Evolutionary conservation across 805 yeast species (phyloP).

Genomic region (Torulaspora microellipsoides): DNA sequence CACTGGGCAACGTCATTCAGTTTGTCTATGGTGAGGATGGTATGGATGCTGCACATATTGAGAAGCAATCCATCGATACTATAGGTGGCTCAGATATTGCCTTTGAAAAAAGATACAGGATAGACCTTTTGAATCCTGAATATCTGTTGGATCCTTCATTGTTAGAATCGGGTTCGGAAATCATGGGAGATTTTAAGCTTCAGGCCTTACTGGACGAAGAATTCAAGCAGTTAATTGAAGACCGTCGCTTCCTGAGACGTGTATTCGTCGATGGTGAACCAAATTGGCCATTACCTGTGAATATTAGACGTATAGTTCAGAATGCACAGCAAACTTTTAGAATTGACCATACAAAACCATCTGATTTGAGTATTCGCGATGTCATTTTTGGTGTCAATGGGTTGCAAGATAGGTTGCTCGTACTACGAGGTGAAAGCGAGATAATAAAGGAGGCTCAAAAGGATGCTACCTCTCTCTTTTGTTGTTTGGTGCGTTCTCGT

Average conservation of each 20-base stretch:
- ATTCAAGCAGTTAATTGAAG: constrained; percentile 68
- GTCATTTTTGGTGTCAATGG: constrained; percentile 67
- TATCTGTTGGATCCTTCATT: constrained; percentile 62
- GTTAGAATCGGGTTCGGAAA: constrained; percentile 85
- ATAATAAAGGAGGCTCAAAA: constrained; percentile 81
- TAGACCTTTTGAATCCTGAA: constrained; percentile 76
- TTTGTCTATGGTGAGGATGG: constrained; percentile 99
- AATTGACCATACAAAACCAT: constrained; percentile 82
- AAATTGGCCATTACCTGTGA: constrained; percentile 97
- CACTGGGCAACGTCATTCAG: constrained; percentile 93
- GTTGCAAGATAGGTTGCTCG: constrained; percentile 61
- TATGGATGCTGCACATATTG: constrained; percentile 96
- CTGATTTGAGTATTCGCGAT: constrained; percentile 82
- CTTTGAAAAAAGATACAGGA: constrained; percentile 78
- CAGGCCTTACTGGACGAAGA: constrained; percentile 82
- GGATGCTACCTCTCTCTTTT: constrained; percentile 86
- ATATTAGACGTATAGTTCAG: constrained; percentile 91
- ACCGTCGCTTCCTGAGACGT: constrained; percentile 74
- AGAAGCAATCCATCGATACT: constrained; percentile 91
- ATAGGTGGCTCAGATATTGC: constrained; percentile 86
- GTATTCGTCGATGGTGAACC: constrained; percentile 92
- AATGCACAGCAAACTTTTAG: constrained; percentile 97
- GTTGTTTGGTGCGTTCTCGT: constrained; percentile 88
- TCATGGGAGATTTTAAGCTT: constrained; percentile 79
- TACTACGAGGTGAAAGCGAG: constrained; percentile 76